Evolutionary conservation across 164 flowering plant genomes (phyloP).

Genomic region (Saururus chinensis): DNA sequence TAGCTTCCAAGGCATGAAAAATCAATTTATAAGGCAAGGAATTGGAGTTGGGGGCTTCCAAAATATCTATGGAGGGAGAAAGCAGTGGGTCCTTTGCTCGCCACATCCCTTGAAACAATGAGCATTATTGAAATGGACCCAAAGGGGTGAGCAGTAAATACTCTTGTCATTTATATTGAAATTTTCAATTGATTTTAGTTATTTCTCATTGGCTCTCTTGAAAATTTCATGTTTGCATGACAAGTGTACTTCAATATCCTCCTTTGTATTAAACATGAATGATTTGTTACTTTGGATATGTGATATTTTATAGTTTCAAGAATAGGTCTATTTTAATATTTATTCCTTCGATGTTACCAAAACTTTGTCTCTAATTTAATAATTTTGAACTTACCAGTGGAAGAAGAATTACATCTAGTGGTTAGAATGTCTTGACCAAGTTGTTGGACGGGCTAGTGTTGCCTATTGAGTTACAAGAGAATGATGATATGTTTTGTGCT

Average conservation of each 20-base stretch:
- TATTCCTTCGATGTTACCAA: too few species aligned
- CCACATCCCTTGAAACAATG: constrained; percentile 65
- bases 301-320: too few species aligned
- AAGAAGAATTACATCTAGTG: constrained; percentile 45
- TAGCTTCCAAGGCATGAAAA: constrained; percentile 69
- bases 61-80: constrained; percentile 87
- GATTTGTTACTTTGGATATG: not conserved
- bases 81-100: constrained; percentile 88
- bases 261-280: not conserved
- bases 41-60: constrained; percentile 81
- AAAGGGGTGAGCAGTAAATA: constrained; percentile 45
- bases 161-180: too few species aligned
- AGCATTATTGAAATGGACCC: constrained; percentile 59
- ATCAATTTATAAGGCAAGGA: constrained; percentile 77
- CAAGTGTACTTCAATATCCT: not conserved
- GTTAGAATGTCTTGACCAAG: constrained; percentile 56
- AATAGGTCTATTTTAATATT: too few species aligned
- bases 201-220: too few species aligned
- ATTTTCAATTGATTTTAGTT: not conserved
- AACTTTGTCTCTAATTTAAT: not conserved
- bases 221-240: not conserved
- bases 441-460: constrained; percentile 39
- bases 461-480: not conserved
- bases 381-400: constrained; percentile 29
- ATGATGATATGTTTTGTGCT: not conserved